Evolutionary conservation across 192 early-diverging fungal species (phyloP).

Genomic region (Pecoramyces ruminantium): DNA sequence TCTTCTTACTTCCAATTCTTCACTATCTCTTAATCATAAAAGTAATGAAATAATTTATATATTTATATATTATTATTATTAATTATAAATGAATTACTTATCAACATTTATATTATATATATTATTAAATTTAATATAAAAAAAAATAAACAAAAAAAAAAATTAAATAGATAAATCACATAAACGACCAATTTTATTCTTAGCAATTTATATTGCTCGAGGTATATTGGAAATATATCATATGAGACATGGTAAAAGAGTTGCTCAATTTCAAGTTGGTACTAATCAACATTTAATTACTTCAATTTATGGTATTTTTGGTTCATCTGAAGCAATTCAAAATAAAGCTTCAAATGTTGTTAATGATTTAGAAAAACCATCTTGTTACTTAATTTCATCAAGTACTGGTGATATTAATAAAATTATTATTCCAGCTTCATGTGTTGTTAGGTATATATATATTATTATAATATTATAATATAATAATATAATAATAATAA

Average conservation of each 20-base stretch:
- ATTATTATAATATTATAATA: background rate
- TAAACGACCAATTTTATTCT: slow-evolving; percentile 21
- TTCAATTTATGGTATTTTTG: slow-evolving; percentile 17
- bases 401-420: background rate
- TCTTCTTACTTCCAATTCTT: background rate
- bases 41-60: background rate
- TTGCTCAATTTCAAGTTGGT: slow-evolving; percentile 38
- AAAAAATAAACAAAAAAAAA: too few relatives aligned
- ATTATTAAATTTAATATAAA: too few relatives aligned
- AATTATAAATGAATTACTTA: too few relatives aligned
- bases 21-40: background rate
- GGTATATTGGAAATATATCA: slow-evolving; percentile 47
- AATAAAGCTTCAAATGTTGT: background rate
- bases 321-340: slow-evolving; percentile 5
- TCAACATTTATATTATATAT: too few relatives aligned
- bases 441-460: background rate
- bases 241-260: slow-evolving; percentile 36
- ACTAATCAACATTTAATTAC: slow-evolving; percentile 30
- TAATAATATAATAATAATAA: background rate
- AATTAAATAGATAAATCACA: background rate
- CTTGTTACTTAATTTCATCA: background rate
- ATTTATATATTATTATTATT: too few relatives aligned
- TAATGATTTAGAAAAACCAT: background rate
- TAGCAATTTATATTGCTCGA: slow-evolving; percentile 45
- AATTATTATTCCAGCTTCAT: background rate